Percentiles rank a stretch among this genome's conserved stretches.
Evolutionary conservation across 495 filamentous ascomycete species (phyloP).

Genomic region (Hypoxylon lienhwacheense): DNA sequence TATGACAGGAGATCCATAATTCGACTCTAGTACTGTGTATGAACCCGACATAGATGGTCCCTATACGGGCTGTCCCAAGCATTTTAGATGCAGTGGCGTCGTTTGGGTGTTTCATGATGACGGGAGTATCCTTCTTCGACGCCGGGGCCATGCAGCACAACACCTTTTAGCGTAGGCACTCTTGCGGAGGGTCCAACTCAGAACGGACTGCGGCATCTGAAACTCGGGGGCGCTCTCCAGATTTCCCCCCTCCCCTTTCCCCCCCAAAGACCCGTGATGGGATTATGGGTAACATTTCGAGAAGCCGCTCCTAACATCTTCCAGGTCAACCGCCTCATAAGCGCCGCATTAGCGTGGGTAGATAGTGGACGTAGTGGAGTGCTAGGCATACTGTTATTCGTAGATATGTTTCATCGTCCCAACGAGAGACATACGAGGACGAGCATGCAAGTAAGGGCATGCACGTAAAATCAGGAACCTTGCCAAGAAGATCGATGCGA

Average conservation of each 20-base stretch:
- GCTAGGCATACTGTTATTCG: slow-evolving; percentile 4
- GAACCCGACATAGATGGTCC: no score
- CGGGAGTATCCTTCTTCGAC: slow-evolving; percentile 12
- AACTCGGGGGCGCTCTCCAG: slow-evolving; percentile 18
- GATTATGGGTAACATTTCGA: slow-evolving; percentile 7
- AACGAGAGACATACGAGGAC: slow-evolving; percentile 4
- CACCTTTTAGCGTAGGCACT: slow-evolving; percentile 6
- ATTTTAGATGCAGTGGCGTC: slow-evolving; percentile 2
- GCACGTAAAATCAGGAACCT: slow-evolving; percentile 4
- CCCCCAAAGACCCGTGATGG: not conserved
- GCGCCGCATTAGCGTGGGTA: slow-evolving; percentile 16
- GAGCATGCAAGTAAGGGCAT: slow-evolving; percentile 1
- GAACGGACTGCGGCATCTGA: slow-evolving; percentile 20
- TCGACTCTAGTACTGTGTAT: no score
- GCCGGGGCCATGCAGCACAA: slow-evolving; percentile 4
- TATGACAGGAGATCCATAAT: no score
- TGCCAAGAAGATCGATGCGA: not conserved
- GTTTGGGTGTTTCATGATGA: slow-evolving; percentile 10
- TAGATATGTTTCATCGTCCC: slow-evolving; percentile 4
- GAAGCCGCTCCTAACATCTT: slow-evolving; percentile 1
- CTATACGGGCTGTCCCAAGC: slow-evolving; percentile 2
- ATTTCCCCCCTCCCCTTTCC: not conserved
- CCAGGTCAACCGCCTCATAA: slow-evolving; percentile 2
- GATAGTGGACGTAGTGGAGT: no score
- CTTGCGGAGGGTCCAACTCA: slow-evolving; percentile 14